These are phyloP conservation scores for Musa acuminata DNA, from an alignment of 176 grass and related monocot genomes.

Conservation along the genomic window DNA sequence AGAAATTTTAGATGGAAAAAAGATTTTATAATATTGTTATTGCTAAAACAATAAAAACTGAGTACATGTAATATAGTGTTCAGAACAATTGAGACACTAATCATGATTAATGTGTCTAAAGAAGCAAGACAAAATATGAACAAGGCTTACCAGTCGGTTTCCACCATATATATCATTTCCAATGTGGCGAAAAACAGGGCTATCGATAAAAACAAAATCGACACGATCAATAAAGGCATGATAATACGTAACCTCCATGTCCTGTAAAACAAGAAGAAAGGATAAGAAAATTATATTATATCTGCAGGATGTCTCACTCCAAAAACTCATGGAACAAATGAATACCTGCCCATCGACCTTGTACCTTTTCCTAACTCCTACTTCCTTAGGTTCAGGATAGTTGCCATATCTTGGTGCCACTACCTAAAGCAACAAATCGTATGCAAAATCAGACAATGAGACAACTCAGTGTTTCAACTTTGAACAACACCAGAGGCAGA, in stretches of 20 bases:
- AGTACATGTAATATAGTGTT: background rate
- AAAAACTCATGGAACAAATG: slow-evolving; percentile 2
- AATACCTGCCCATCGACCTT: slow-evolving; percentile 75
- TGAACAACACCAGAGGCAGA: background rate
- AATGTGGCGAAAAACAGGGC: slow-evolving; percentile 58
- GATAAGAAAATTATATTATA: slow-evolving; percentile 1
- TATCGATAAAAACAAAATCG: slow-evolving; percentile 92
- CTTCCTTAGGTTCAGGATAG: slow-evolving; percentile 51
- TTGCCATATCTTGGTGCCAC: slow-evolving; percentile 69
- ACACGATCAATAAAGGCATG: slow-evolving; percentile 77
- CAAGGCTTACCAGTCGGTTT: slow-evolving; percentile 56
- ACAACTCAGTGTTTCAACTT: background rate
- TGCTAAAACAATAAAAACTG: background rate
- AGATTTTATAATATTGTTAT: background rate
- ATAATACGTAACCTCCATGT: slow-evolving; percentile 80
- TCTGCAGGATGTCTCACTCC: background rate
- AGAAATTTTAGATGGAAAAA: slow-evolving; percentile 2
- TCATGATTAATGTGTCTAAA: slow-evolving; percentile 15
- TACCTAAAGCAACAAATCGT: slow-evolving; percentile 36
- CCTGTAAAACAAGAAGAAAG: slow-evolving; percentile 38
- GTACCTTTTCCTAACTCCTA: slow-evolving; percentile 63
- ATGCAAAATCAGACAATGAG: background rate
- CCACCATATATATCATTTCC: slow-evolving; percentile 84
- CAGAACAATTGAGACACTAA: background rate
- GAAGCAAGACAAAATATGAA: slow-evolving; percentile 19